Evolutionary conservation across 2,329 filamentous ascomycete genomes (phyloP).

Genomic region (Cladosporium sp.): DNA sequence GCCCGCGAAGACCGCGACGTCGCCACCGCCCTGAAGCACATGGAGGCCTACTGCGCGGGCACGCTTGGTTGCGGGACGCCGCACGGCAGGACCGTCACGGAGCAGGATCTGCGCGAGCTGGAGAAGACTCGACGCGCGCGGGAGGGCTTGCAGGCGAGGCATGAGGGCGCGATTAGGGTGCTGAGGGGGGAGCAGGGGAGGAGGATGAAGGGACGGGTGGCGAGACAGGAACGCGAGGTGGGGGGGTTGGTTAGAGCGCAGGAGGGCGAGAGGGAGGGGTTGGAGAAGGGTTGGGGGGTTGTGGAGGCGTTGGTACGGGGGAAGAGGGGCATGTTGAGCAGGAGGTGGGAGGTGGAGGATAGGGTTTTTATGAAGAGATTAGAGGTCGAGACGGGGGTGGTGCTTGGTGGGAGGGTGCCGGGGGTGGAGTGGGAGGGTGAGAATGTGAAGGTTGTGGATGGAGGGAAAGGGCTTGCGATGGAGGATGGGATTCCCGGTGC

Average conservation of each 20-base stretch:
- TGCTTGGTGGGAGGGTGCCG: conserved; percentile 3
- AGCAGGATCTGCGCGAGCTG: conserved; percentile 41
- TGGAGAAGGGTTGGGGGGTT: conserved; percentile 28
- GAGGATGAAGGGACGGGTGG: conserved; percentile 32
- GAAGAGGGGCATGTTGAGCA: conserved; percentile 30
- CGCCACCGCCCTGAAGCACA: conserved; percentile 43
- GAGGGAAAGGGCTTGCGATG: too few species aligned
- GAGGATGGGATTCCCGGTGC: too few species aligned
- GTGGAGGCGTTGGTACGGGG: conserved; percentile 27
- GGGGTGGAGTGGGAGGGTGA: conserved; percentile 1
- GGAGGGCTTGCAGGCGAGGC: conserved; percentile 38
- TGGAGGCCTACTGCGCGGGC: conserved; percentile 46
- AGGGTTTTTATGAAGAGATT: conserved; percentile 9
- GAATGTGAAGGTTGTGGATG: neutral
- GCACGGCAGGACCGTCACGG: conserved; percentile 38
- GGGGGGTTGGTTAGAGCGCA: conserved; percentile 32
- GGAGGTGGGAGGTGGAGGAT: conserved; percentile 29
- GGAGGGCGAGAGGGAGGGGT: conserved; percentile 30
- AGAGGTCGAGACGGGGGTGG: neutral
- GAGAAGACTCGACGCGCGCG: conserved; percentile 37
- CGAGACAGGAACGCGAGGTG: conserved; percentile 39
- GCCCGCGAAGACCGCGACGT: conserved; percentile 39
- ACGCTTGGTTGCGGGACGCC: conserved; percentile 26
- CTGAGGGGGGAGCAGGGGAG: conserved; percentile 42
- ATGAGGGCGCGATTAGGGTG: conserved; percentile 45